phyloP scores from a whole-genome alignment of 345 rosid genomes.

The Brassica incana region DNA sequence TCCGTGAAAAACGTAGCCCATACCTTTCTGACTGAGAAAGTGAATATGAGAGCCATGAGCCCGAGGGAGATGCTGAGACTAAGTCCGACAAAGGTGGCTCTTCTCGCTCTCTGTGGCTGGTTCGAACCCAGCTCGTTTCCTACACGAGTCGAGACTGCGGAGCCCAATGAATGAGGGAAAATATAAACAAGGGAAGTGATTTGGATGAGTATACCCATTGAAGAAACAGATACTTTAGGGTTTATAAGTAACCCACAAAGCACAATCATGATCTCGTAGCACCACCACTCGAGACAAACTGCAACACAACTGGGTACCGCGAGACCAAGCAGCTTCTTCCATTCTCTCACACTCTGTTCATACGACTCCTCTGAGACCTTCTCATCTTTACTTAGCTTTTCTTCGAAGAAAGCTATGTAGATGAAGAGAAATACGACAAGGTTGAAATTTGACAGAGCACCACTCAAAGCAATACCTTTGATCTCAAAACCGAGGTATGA shows the following conservation, averaged over 20 bases:
- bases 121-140: neutral
- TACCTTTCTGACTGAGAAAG: neutral
- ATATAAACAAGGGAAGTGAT: neutral
- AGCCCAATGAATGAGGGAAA: neutral
- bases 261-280: neutral
- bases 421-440: constrained; percentile 39
- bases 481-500: constrained; percentile 54
- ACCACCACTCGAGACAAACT: neutral
- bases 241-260: neutral
- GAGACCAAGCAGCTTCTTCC: neutral
- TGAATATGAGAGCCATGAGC: neutral
- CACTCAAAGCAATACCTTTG: constrained; percentile 72
- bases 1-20: neutral
- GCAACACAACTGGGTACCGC: neutral
- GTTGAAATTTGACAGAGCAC: constrained; percentile 69
- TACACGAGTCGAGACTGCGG: neutral
- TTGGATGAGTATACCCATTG: neutral
- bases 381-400: neutral
- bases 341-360: neutral
- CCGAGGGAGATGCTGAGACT: neutral
- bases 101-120: neutral
- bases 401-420: neutral
- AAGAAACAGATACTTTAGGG: neutral
- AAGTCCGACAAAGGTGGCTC: neutral
- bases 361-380: neutral